Conservation (phyloP, 768 basidiomycete genomes). For the Naganishia vaughanmartiniae region DNA sequence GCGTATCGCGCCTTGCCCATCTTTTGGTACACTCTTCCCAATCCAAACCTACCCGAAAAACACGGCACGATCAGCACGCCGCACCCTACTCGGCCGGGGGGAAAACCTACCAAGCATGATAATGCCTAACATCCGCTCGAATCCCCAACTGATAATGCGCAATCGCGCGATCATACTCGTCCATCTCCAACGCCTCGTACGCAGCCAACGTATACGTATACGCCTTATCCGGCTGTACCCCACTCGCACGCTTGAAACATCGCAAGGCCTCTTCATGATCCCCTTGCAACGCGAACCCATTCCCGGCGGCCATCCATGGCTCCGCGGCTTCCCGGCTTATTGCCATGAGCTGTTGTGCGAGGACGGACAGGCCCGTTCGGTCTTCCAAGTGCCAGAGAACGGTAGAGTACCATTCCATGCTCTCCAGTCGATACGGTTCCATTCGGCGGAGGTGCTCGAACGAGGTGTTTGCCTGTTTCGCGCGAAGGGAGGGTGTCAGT, state of each 20-base stretch:
- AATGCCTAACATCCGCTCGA: slow-evolving; percentile 85
- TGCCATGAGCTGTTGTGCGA: slow-evolving; percentile 86
- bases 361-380: slow-evolving; percentile 77
- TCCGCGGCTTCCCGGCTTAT: slow-evolving; percentile 78
- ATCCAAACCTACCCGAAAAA: slow-evolving; percentile 73
- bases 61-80: neutral
- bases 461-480: slow-evolving; percentile 81
- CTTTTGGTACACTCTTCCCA: slow-evolving; percentile 92
- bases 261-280: slow-evolving; percentile 88
- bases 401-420: slow-evolving; percentile 96
- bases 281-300: slow-evolving; percentile 90
- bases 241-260: slow-evolving; percentile 87
- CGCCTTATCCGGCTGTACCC: slow-evolving; percentile 83
- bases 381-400: slow-evolving; percentile 90
- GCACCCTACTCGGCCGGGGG: neutral
- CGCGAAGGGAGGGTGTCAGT: slow-evolving; percentile 30
- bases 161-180: slow-evolving; percentile 88
- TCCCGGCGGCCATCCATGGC: slow-evolving; percentile 95
- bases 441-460: slow-evolving; percentile 76
- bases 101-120: slow-evolving; percentile 87
- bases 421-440: slow-evolving; percentile 84
- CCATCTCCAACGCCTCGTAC: slow-evolving; percentile 87
- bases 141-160: slow-evolving; percentile 88
- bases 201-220: slow-evolving; percentile 96
- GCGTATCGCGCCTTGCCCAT: slow-evolving; percentile 90